These are phyloP conservation scores for Papiliotrema nemorosa DNA, from an alignment of 1,284 basidiomycete genomes.

Conservation along the genomic window DNA sequence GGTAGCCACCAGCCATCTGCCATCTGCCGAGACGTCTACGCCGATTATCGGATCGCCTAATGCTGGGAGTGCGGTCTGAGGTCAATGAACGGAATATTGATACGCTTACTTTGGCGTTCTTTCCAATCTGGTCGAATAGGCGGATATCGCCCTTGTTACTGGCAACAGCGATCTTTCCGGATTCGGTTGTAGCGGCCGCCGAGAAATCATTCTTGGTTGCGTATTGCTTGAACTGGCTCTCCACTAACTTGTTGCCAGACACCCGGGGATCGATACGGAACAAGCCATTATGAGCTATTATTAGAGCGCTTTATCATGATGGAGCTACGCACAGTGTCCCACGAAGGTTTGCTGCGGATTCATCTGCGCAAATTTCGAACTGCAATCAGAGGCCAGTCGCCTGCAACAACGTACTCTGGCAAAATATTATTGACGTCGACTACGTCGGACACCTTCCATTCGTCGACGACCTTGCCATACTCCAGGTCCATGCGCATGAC, in stretches of 20 bases:
- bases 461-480: constrained; percentile 94
- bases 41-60: constrained; percentile 93
- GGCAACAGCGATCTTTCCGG: constrained; percentile 85
- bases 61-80: constrained; percentile 82
- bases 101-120: constrained; percentile 75
- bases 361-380: constrained; percentile 89
- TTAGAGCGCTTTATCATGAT: neutral
- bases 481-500: constrained; percentile 92
- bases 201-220: constrained; percentile 94
- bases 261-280: constrained; percentile 96
- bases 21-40: constrained; percentile 90
- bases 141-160: constrained; percentile 96
- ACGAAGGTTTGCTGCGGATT: constrained; percentile 90
- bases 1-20: constrained; percentile 93
- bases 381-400: constrained; percentile 10
- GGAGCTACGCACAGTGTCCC: constrained; percentile 55
- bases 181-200: constrained; percentile 80
- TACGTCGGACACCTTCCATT: constrained; percentile 94
- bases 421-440: constrained; percentile 83
- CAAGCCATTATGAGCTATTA: constrained; percentile 77
- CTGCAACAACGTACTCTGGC: constrained; percentile 57
- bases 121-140: constrained; percentile 92
- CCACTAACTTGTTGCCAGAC: constrained; percentile 87
- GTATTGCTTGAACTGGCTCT: constrained; percentile 95
- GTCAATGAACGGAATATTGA: neutral